Percentiles rank a stretch among this genome's conserved stretches.
Conservation (phyloP, 2,329 filamentous ascomycete genomes). For the Fusarium goolgardi region DNA sequence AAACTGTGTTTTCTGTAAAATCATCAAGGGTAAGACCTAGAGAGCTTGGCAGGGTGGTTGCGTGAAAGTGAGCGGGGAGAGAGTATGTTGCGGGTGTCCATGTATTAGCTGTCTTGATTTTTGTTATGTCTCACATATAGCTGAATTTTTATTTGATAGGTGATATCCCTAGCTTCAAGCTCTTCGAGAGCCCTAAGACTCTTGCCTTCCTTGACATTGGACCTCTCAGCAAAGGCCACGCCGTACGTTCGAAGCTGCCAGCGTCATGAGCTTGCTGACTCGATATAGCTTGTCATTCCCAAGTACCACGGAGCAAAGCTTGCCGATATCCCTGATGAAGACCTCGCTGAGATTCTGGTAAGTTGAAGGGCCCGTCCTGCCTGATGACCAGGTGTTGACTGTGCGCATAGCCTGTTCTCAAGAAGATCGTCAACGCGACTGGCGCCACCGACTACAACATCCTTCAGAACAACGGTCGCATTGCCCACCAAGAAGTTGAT, state of each 20-base stretch:
- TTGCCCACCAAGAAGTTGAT: constrained; percentile 92
- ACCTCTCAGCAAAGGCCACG: constrained; percentile 87
- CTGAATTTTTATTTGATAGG: constrained; percentile 62
- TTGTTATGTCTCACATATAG: neutral
- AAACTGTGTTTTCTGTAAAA: constrained; percentile 96
- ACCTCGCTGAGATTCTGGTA: constrained; percentile 84
- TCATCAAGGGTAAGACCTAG: constrained; percentile 79
- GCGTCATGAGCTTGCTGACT: constrained; percentile 15
- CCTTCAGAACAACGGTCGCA: constrained; percentile 92
- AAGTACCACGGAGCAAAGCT: constrained; percentile 95
- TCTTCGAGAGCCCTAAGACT: constrained; percentile 93
- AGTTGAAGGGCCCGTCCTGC: constrained; percentile 35
- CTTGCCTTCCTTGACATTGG: constrained; percentile 97
- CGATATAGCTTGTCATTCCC: constrained; percentile 86
- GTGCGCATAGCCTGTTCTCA: constrained; percentile 64
- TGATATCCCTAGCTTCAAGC: constrained; percentile 95
- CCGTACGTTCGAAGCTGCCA: constrained; percentile 66
- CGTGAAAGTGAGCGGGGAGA: constrained; percentile 17
- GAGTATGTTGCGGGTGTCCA: constrained; percentile 34
- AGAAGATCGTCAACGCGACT: constrained; percentile 83
- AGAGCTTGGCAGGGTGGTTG: constrained; percentile 1
- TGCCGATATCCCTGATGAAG: constrained; percentile 90
- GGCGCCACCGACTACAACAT: constrained; percentile 89
- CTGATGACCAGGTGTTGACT: constrained; percentile 8
- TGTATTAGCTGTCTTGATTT: constrained; percentile 13